Conservation (phyloP, 2,329 filamentous ascomycete genomes). For the Gremmenia infestans region DNA sequence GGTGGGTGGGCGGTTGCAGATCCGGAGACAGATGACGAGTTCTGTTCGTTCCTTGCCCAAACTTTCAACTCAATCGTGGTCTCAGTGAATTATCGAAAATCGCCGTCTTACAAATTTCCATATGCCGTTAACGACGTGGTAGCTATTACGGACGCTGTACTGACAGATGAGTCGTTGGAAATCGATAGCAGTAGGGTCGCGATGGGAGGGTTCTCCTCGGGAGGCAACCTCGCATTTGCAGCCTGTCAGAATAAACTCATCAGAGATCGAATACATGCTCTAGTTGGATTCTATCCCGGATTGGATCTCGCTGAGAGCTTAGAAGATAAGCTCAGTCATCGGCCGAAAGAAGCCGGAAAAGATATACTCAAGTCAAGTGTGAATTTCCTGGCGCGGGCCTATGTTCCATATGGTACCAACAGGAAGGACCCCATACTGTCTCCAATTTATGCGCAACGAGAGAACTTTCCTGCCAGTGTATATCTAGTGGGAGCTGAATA, state of each 20-base stretch:
- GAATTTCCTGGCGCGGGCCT: conserved; percentile 15
- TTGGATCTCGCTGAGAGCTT: conserved; percentile 34
- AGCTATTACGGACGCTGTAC: conserved; percentile 37
- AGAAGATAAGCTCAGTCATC: conserved; percentile 25
- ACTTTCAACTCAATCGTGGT: conserved; percentile 39
- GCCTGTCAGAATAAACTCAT: conserved; percentile 36
- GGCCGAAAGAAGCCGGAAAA: conserved; percentile 19
- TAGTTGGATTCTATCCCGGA: conserved; percentile 40
- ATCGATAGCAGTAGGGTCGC: conserved; percentile 39
- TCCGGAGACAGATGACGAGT: conserved; percentile 40
- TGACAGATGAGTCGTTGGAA: conserved; percentile 40
- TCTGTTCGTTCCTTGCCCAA: conserved; percentile 40
- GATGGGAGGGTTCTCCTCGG: conserved; percentile 45
- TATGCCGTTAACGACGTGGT: conserved; percentile 40
- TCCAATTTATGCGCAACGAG: conserved; percentile 11
- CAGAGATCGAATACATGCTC: conserved; percentile 28
- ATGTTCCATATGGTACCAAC: conserved; percentile 15
- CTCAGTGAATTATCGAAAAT: conserved; percentile 45
- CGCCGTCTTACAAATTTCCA: conserved; percentile 42
- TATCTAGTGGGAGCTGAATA: conserved; percentile 20
- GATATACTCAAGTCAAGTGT: conserved; percentile 12
- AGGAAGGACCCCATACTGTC: conserved; percentile 18
- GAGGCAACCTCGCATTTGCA: conserved; percentile 43
- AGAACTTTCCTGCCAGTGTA: conserved; percentile 13
- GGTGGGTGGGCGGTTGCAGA: conserved; percentile 44